A percentile compares a stretch with the other conserved stretches of the same genome.
These are phyloP conservation scores for Rhodamnia rubescens DNA, from an alignment of 345 rosid species.

Conservation along the genomic window DNA sequence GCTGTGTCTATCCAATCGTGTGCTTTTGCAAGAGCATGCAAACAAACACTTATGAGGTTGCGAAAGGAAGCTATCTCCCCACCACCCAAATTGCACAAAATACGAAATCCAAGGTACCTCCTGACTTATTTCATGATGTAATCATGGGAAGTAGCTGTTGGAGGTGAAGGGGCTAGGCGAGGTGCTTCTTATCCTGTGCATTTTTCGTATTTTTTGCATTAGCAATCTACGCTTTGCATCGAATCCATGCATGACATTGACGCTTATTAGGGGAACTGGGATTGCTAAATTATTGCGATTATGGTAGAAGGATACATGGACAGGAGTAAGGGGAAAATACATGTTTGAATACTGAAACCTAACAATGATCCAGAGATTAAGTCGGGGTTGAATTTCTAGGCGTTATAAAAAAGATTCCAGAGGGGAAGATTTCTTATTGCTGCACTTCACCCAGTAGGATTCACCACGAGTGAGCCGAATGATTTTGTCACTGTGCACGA, in stretches of 20 bases:
- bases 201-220: not conserved
- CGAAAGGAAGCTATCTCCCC: constrained; percentile 52
- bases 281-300: not conserved
- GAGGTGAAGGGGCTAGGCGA: not conserved
- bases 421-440: not conserved
- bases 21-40: constrained; percentile 48
- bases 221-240: not conserved
- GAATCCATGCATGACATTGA: not conserved
- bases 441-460: not conserved
- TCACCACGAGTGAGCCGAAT: not conserved
- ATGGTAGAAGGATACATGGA: not conserved
- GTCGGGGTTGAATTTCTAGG: not conserved
- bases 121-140: not conserved
- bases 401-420: not conserved
- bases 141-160: not conserved
- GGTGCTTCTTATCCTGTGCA: not conserved
- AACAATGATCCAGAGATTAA: not conserved
- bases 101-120: constrained; percentile 16
- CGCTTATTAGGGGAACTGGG: not conserved
- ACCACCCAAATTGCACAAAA: constrained; percentile 15
- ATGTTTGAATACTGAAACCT: not conserved
- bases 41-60: constrained; percentile 31
- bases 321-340: not conserved
- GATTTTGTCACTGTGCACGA: not conserved
- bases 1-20: constrained; percentile 12